Conservation (phyloP, 2,329 filamentous ascomycete species). For the Stagonosporopsis rhizophila region DNA sequence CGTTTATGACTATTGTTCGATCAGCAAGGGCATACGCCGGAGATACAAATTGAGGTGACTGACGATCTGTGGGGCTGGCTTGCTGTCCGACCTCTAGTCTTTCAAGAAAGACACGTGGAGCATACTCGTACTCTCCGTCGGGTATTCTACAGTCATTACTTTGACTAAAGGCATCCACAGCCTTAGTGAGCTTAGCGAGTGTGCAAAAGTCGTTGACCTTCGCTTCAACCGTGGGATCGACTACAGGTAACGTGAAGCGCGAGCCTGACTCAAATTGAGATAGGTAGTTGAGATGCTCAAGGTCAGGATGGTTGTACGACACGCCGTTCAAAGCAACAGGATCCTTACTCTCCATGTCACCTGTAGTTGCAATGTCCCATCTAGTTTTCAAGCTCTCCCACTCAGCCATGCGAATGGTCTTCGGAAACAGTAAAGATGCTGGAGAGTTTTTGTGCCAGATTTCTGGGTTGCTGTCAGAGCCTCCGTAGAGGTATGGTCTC, state of each 20-base stretch:
- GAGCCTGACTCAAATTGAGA: slow-evolving; percentile 39
- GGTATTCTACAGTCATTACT: not conserved
- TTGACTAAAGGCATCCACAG: not conserved
- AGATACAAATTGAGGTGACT: not conserved
- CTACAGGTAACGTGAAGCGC: slow-evolving; percentile 34
- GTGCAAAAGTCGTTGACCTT: slow-evolving; percentile 15
- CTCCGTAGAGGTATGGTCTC: slow-evolving; percentile 36
- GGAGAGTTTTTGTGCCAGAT: slow-evolving; percentile 31
- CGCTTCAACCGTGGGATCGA: slow-evolving; percentile 1
- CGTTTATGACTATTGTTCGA: not conserved
- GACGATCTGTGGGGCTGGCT: not conserved
- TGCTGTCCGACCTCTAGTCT: slow-evolving; percentile 8
- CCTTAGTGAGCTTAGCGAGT: slow-evolving; percentile 22
- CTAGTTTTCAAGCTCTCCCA: slow-evolving; percentile 42
- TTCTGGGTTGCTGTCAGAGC: slow-evolving; percentile 31
- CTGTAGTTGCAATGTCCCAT: slow-evolving; percentile 30
- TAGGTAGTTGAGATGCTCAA: slow-evolving; percentile 19
- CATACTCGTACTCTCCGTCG: slow-evolving; percentile 26
- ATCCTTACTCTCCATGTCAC: slow-evolving; percentile 15
- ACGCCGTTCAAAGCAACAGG: slow-evolving; percentile 21
- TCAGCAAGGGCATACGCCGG: not conserved
- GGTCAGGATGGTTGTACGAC: slow-evolving; percentile 22
- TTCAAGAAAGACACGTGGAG: slow-evolving; percentile 31
- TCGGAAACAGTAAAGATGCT: slow-evolving; percentile 35
- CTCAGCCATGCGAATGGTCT: slow-evolving; percentile 37